Conservation (phyloP, 2,329 filamentous ascomycete genomes). For the Cordyceps cicadae region DNA sequence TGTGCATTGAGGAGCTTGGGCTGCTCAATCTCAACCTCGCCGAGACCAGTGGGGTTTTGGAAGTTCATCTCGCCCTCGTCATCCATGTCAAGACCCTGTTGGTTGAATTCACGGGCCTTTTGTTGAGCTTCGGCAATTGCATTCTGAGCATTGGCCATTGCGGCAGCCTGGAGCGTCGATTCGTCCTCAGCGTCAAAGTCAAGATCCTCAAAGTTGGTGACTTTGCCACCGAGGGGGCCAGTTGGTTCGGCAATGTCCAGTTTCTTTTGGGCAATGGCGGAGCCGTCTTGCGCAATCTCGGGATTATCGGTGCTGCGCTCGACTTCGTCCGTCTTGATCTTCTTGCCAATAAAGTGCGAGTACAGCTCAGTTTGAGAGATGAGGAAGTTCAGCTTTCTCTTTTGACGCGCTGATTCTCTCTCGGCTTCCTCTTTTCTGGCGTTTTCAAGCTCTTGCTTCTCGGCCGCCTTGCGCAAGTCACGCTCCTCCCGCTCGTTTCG, state of each 20-base stretch:
- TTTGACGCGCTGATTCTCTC: conserved; percentile 92
- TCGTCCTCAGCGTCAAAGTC: conserved; percentile 97
- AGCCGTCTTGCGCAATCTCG: conserved; percentile 51
- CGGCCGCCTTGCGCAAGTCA: conserved; percentile 85
- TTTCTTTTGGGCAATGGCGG: conserved; percentile 31
- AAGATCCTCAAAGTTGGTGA: conserved; percentile 89
- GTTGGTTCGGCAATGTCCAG: conserved; percentile 45
- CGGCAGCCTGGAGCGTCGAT: conserved; percentile 67
- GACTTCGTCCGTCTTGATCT: conserved; percentile 95
- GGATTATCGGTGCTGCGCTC: conserved; percentile 82
- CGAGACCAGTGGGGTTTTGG: conserved; percentile 92
- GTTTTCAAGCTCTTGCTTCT: conserved; percentile 92
- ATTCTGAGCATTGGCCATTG: conserved; percentile 91
- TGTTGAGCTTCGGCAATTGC: conserved; percentile 91
- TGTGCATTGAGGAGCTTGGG: conserved; percentile 89
- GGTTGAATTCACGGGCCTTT: conserved; percentile 88
- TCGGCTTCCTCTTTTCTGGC: conserved; percentile 95
- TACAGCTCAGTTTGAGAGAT: conserved; percentile 98
- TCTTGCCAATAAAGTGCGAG: conserved; percentile 98
- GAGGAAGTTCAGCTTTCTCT: conserved; percentile 97
- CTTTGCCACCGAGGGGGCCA: conserved; percentile 54
- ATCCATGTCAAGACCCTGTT: conserved; percentile 59
- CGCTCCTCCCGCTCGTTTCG: conserved; percentile 96
- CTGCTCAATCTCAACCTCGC: conserved; percentile 88
- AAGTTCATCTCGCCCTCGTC: conserved; percentile 99